Evolutionary conservation across 192 early-diverging fungal species (phyloP).

Genomic region (Umbelopsis sp.): DNA sequence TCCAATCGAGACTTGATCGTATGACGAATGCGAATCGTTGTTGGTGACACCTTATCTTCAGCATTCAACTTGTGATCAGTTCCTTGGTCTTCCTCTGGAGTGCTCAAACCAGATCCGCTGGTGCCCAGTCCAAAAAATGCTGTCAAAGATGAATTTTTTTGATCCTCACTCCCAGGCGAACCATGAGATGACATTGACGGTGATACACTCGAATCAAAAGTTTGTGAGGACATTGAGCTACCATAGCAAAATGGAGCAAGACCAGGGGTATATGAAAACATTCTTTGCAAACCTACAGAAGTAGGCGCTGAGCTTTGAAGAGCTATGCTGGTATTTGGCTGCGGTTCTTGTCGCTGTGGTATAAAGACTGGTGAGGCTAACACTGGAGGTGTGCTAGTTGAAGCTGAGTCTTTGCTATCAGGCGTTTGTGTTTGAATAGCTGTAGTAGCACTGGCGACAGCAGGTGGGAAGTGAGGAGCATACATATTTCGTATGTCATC

Average conservation of each 20-base stretch:
- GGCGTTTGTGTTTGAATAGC: background rate
- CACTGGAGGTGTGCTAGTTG: background rate
- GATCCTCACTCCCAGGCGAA: background rate
- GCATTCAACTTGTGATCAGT: background rate
- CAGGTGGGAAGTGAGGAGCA: background rate
- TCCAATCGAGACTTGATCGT: constrained; percentile 37
- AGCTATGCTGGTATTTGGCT: background rate
- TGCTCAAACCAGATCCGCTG: constrained; percentile 7
- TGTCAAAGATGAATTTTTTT: background rate
- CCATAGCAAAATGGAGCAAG: constrained; percentile 15
- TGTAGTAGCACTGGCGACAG: background rate
- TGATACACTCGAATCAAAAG: background rate
- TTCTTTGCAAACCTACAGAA: constrained; percentile 4
- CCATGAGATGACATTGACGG: constrained; percentile 9
- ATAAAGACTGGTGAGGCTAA: background rate
- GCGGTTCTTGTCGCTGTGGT: background rate
- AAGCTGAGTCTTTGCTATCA: background rate
- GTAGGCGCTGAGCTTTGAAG: background rate
- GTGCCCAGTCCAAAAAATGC: constrained; percentile 14
- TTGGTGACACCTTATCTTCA: background rate
- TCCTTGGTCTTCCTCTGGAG: background rate
- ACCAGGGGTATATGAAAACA: constrained; percentile 19
- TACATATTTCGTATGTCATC: constrained; percentile 9
- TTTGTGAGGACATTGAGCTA: background rate
- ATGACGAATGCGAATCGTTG: constrained; percentile 17